These are phyloP conservation scores for Maudiozyma humilis DNA, from an alignment of 1,139 yeast genomes.

Conservation along the genomic window DNA sequence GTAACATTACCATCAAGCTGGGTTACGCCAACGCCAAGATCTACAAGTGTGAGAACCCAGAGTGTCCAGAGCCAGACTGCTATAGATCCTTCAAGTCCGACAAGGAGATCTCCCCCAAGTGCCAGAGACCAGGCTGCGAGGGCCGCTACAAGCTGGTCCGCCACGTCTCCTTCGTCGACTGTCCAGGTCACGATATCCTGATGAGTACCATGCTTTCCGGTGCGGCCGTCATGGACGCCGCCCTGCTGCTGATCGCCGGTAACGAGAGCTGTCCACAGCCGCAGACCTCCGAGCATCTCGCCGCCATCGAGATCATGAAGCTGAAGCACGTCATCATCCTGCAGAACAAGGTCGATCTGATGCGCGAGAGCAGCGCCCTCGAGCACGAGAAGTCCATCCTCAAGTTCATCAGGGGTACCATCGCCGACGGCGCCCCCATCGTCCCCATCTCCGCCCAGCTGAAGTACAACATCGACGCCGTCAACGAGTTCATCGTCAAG, in stretches of 20 bases:
- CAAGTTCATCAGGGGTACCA: slow-evolving; percentile 91
- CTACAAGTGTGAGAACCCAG: slow-evolving; percentile 81
- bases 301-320: slow-evolving; percentile 99
- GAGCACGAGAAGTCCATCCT: slow-evolving; percentile 92
- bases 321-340: slow-evolving; percentile 91
- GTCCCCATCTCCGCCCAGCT: slow-evolving; percentile 98
- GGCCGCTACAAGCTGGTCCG: slow-evolving; percentile 87
- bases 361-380: slow-evolving; percentile 93
- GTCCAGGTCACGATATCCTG: slow-evolving; percentile 99
- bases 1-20: slow-evolving; percentile 95
- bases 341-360: slow-evolving; percentile 96
- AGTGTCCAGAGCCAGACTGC: slow-evolving; percentile 91
- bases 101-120: slow-evolving; percentile 87
- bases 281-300: slow-evolving; percentile 97
- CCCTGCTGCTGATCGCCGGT: slow-evolving; percentile 90
- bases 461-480: slow-evolving; percentile 97
- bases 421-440: slow-evolving; percentile 98
- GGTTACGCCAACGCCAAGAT: slow-evolving; percentile 99
- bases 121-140: slow-evolving; percentile 74
- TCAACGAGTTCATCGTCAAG: slow-evolving; percentile 90
- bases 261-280: slow-evolving; percentile 99
- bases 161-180: slow-evolving; percentile 97
- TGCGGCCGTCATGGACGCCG: slow-evolving; percentile 99
- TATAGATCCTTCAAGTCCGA: slow-evolving; percentile 91
- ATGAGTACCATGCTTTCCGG: slow-evolving; percentile 99